These are phyloP conservation scores for Ophiocordyceps polyrhachis-furcata DNA, from an alignment of 2,329 filamentous ascomycete species.

Conservation along the genomic window DNA sequence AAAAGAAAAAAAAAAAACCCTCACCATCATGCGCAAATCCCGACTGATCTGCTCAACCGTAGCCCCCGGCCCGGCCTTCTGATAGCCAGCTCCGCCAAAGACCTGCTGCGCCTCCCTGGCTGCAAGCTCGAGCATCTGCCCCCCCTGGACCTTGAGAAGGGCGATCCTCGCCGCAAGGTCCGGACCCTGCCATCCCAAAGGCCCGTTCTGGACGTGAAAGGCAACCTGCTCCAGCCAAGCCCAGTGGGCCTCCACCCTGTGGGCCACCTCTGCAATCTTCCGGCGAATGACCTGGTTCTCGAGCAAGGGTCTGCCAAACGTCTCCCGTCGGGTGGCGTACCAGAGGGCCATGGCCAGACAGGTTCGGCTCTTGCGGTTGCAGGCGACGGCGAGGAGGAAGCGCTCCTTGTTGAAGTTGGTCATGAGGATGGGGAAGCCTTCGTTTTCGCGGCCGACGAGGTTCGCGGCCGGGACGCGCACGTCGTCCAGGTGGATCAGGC, in stretches of 20 bases:
- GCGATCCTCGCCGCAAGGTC: conserved; percentile 14
- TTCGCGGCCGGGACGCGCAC: conserved; percentile 69
- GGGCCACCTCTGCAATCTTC: conserved; percentile 39
- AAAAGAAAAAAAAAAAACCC: conserved; percentile 1
- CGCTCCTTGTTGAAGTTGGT: conserved; percentile 82
- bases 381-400: conserved; percentile 37
- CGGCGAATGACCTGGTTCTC: conserved; percentile 38
- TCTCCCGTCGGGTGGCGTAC: conserved; percentile 32
- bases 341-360: conserved; percentile 32
- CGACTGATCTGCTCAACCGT: conserved; percentile 33
- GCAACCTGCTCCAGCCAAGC: conserved; percentile 44
- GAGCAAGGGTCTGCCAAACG: conserved; percentile 39
- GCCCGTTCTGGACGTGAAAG: conserved; percentile 24
- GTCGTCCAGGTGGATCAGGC: conserved; percentile 68
- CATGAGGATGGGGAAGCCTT: conserved; percentile 69
- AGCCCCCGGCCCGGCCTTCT: conserved; percentile 26
- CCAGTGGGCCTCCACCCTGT: conserved; percentile 41
- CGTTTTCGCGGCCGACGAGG: conserved; percentile 64
- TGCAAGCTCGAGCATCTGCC: conserved; percentile 27
- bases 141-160: conserved; percentile 27
- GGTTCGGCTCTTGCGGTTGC: conserved; percentile 36
- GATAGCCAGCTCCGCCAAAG: conserved; percentile 32
- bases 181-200: conserved; percentile 11
- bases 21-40: conserved; percentile 20
- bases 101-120: conserved; percentile 34